Evolutionary conservation across 352 stramenopile species (phyloP).

Genomic region (Globisporangium camurandrum): DNA sequence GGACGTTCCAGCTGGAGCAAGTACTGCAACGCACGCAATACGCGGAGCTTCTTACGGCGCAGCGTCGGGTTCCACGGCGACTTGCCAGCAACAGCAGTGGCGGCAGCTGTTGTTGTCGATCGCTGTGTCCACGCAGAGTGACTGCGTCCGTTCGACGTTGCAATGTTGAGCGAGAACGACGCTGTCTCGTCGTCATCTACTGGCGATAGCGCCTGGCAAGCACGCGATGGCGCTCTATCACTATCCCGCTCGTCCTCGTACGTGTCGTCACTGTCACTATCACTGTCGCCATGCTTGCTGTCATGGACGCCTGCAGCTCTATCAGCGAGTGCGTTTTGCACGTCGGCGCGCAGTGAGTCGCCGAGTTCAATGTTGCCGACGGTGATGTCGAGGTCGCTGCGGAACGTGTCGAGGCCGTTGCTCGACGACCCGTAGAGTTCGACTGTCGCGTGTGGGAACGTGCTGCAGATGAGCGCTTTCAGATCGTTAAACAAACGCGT

Average conservation of each 20-base stretch:
- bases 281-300: constrained; percentile 4
- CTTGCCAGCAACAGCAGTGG: constrained; percentile 16
- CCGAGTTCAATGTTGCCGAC: constrained; percentile 41
- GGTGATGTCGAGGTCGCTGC: constrained; percentile 67
- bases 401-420: constrained; percentile 63
- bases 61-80: constrained; percentile 70
- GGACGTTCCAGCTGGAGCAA: constrained; percentile 40
- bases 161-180: constrained; percentile 63
- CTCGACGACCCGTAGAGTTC: constrained; percentile 67
- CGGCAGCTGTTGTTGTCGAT: background rate
- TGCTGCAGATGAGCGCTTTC: constrained; percentile 24
- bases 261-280: constrained; percentile 7
- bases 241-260: constrained; percentile 10
- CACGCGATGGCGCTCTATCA: no score
- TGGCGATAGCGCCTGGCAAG: background rate
- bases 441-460: constrained; percentile 37
- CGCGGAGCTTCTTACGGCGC: constrained; percentile 46
- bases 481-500: constrained; percentile 36
- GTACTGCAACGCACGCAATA: constrained; percentile 45
- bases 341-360: constrained; percentile 12
- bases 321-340: constrained; percentile 2
- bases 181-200: constrained; percentile 21
- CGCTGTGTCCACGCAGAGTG: no score
- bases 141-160: constrained; percentile 17
- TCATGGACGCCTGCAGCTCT: no score